These are phyloP conservation scores for Stephania cephalantha DNA, from an alignment of 164 flowering plant species.

Conservation along the genomic window DNA sequence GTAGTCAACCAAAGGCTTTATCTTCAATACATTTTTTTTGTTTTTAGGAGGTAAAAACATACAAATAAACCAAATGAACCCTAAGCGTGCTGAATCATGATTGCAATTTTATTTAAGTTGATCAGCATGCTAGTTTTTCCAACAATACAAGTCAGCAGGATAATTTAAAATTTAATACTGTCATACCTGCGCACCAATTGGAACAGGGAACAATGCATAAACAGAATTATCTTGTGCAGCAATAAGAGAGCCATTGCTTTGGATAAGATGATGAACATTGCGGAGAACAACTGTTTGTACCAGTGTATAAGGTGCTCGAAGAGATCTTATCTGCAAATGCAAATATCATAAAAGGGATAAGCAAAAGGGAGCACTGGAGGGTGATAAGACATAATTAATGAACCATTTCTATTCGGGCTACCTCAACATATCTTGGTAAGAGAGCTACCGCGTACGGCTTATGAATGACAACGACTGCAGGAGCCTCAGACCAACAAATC, in stretches of 20 bases:
- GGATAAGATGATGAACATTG: conserved; percentile 53
- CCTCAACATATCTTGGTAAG: conserved; percentile 91
- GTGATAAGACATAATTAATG: background rate
- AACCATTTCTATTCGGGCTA: conserved; percentile 15
- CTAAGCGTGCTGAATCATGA: background rate
- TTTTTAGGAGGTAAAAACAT: background rate
- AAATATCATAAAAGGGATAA: conserved; percentile 4
- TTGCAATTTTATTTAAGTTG: background rate
- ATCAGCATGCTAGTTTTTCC: background rate
- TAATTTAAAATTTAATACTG: background rate
- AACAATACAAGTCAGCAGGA: background rate
- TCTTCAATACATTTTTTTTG: background rate
- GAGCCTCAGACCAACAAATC: conserved; percentile 98
- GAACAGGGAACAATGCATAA: conserved; percentile 82
- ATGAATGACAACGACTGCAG: conserved; percentile 63
- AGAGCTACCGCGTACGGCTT: conserved; percentile 82
- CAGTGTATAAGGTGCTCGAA: conserved; percentile 81
- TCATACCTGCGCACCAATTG: conserved; percentile 95
- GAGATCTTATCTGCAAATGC: conserved; percentile 78
- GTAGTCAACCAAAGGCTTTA: background rate
- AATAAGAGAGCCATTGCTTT: conserved; percentile 51
- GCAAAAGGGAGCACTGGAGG: background rate
- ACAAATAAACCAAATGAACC: background rate
- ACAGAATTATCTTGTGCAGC: conserved; percentile 71
- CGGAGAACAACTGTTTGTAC: conserved; percentile 89